A percentile compares a stretch with the other conserved stretches of the same genome.
These are phyloP conservation scores for Stemphylium lycopersici DNA, from an alignment of 2,329 filamentous ascomycete genomes.

Conservation along the genomic window DNA sequence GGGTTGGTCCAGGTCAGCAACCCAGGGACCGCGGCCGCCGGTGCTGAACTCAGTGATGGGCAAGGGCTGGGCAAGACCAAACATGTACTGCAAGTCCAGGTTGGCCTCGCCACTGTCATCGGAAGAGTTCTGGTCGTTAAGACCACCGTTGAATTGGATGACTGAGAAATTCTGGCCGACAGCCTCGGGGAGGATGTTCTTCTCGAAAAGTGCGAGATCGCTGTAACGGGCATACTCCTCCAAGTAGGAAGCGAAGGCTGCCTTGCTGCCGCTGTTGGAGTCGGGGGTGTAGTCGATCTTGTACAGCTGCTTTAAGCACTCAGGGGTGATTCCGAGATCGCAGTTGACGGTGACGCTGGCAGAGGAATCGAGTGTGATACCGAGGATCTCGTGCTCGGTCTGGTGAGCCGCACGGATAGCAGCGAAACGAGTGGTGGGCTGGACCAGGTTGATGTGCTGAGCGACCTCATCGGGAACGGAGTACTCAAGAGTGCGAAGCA, in stretches of 20 bases:
- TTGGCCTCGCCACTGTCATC: slow-evolving; percentile 60
- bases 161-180: slow-evolving; percentile 54
- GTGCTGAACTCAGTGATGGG: slow-evolving; percentile 65
- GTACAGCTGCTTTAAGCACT: slow-evolving; percentile 58
- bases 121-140: slow-evolving; percentile 30
- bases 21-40: slow-evolving; percentile 61
- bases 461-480: slow-evolving; percentile 50
- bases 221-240: slow-evolving; percentile 57
- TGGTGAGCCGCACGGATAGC: slow-evolving; percentile 27
- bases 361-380: slow-evolving; percentile 21
- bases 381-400: slow-evolving; percentile 25
- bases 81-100: slow-evolving; percentile 66
- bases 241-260: slow-evolving; percentile 60
- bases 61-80: slow-evolving; percentile 60
- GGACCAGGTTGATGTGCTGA: slow-evolving; percentile 55
- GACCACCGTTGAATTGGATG: slow-evolving; percentile 32
- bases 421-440: slow-evolving; percentile 60
- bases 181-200: slow-evolving; percentile 44
- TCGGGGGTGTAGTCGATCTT: slow-evolving; percentile 57
- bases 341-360: slow-evolving; percentile 25
- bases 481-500: slow-evolving; percentile 52
- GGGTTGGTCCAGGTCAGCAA: slow-evolving; percentile 55
- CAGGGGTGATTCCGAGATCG: slow-evolving; percentile 50
- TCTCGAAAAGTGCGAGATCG: slow-evolving; percentile 54
- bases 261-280: slow-evolving; percentile 53